These are phyloP conservation scores for Annulohypoxylon maeteangense DNA, from an alignment of 495 filamentous ascomycete species.

Conservation along the genomic window DNA sequence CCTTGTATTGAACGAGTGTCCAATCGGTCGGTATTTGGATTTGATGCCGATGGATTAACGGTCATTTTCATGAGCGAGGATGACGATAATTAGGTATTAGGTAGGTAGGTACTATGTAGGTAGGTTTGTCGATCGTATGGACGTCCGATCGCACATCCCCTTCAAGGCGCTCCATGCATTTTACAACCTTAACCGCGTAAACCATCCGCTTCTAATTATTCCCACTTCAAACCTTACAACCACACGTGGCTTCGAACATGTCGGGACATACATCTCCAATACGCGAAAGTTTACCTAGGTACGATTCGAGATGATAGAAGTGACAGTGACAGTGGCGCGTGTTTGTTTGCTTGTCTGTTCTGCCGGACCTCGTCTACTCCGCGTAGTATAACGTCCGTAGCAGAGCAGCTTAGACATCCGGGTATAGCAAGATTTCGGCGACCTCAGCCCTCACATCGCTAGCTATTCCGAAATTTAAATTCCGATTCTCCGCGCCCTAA, in stretches of 20 bases:
- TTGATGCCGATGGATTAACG: background rate
- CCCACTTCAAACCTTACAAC: background rate
- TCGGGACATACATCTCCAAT: background rate
- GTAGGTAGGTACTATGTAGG: no score
- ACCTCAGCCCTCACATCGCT: slow-evolving; percentile 4
- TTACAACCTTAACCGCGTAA: slow-evolving; percentile 12
- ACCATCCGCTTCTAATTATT: slow-evolving; percentile 5
- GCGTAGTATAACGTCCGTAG: background rate
- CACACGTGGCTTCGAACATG: slow-evolving; percentile 2
- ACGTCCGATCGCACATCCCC: slow-evolving; percentile 3
- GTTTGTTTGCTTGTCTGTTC: background rate
- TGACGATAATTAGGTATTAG: slow-evolving; percentile 16
- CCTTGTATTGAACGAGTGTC: slow-evolving; percentile 5
- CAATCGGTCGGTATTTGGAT: background rate
- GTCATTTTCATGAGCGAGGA: background rate
- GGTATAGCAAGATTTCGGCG: background rate
- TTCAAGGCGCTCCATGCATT: background rate
- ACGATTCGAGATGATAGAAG: background rate
- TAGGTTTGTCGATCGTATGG: background rate
- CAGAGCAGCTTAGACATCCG: background rate
- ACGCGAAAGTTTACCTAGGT: background rate
- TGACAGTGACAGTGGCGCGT: background rate
- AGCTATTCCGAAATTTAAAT: background rate
- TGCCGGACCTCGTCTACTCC: background rate
- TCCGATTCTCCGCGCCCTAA: background rate